Evolutionary conservation across 2,329 filamentous ascomycete genomes (phyloP).

Genomic region (Teratosphaeria destructans): DNA sequence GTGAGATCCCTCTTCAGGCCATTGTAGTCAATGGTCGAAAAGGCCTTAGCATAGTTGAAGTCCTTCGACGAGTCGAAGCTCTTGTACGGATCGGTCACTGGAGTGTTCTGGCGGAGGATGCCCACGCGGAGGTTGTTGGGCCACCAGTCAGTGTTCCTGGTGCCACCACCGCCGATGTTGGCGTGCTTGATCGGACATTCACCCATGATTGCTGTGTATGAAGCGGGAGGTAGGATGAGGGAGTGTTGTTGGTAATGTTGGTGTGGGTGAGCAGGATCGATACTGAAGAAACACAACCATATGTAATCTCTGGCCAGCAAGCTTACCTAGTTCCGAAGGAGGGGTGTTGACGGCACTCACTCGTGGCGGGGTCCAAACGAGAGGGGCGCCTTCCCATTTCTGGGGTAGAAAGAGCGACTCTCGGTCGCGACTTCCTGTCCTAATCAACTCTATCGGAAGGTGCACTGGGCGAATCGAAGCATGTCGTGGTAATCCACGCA

Average conservation of each 20-base stretch:
- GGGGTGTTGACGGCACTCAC: neutral
- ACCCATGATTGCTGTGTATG: slow-evolving; percentile 2
- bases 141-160: slow-evolving; percentile 54
- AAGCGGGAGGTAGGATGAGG: neutral
- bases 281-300: neutral
- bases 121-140: slow-evolving; percentile 56
- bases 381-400: neutral
- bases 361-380: neutral
- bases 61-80: slow-evolving; percentile 25
- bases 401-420: neutral
- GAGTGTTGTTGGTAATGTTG: neutral
- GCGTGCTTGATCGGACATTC: slow-evolving; percentile 22
- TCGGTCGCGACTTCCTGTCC: neutral
- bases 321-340: neutral
- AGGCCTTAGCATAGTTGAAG: slow-evolving; percentile 63
- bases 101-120: slow-evolving; percentile 62
- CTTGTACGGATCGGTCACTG: slow-evolving; percentile 52
- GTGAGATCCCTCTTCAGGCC: slow-evolving; percentile 63
- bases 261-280: neutral
- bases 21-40: slow-evolving; percentile 61
- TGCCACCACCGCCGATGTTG: slow-evolving; percentile 41
- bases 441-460: neutral
- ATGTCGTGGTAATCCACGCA: neutral
- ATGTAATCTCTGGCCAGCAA: neutral
- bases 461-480: neutral